These are phyloP conservation scores for Copromyces sp. DNA, from an alignment of 495 filamentous ascomycete genomes.

Conservation along the genomic window DNA sequence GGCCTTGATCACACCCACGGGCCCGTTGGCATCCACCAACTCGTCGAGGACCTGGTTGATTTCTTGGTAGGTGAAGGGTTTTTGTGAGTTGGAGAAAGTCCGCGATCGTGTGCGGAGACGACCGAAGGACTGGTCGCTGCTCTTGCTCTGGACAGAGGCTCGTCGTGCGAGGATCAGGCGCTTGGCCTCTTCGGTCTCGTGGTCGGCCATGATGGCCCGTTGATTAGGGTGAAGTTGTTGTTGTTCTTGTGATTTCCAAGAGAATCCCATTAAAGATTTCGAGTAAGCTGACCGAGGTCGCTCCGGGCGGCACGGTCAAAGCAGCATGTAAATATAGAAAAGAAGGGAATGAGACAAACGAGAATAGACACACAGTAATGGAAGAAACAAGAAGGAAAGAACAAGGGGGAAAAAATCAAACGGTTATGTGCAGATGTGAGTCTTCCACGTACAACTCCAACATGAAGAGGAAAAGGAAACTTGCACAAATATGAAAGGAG, in stretches of 20 bases:
- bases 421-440: background rate
- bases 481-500: background rate
- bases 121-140: conserved; percentile 8
- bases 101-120: conserved; percentile 5
- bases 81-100: conserved; percentile 1
- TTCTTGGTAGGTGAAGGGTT: conserved; percentile 16
- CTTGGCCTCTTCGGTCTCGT: conserved; percentile 16
- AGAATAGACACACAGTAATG: background rate
- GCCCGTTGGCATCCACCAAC: conserved; percentile 18
- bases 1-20: conserved; percentile 18
- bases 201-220: conserved; percentile 6
- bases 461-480: background rate
- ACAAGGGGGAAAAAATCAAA: background rate
- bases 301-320: background rate
- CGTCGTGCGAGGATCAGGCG: conserved; percentile 18
- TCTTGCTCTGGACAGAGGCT: conserved; percentile 4
- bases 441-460: background rate
- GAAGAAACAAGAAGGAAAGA: background rate
- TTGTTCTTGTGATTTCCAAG: background rate
- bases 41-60: conserved; percentile 21
- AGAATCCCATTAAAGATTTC: background rate
- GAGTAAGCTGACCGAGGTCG: background rate
- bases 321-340: background rate
- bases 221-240: background rate
- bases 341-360: background rate